Base-by-base conservation (phyloP, 768 basidiomycete genomes). In the Leccinellum albellum region DNA sequence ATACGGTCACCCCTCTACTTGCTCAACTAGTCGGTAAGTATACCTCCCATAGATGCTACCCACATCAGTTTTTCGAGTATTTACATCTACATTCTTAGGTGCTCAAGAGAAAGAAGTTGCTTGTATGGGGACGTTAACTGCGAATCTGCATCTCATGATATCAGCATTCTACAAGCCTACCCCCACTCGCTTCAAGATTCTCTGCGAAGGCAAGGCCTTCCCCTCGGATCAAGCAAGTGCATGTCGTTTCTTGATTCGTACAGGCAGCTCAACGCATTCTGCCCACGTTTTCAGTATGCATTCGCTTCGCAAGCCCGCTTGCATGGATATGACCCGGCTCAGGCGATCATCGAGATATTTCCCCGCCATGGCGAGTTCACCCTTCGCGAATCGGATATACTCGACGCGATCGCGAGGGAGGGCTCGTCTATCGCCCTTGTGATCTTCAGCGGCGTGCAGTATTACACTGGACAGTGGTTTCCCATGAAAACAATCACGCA, bases 401-500 rank as follows among this genome's bases (percentile, higher is more conserved):
- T 98, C 33, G 78, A 82, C 54, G 75, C 76, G 48, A 86, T 99
- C 64, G 80, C 82, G 50, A 78, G 82, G 61, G 82, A 94, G 69
- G 91, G 91, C 15, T 63, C 80, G 50, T 79, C 79, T 46, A 93
- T 98, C 62, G 91, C 97, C 29, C 80, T 99, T 40, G 93, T 98
- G 57, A 82, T 98, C 58, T 89, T 99, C 68, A 87, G 89, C 54
- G 93, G 96, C 3, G 86, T 98, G 32, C 96, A 98, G 73, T 99
- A 94, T 76, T 99, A 98, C 75, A 96, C 94, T 23, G 97, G 95
- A 14, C 95, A 99, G 72, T 85, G 79, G 74, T 98, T 99, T 76
- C 88, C 93, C 52, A 93, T 98, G 76, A 67, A 88, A 67, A 74
- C 76, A 24, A 88, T 99, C 68, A 94, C 96, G 15, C 80, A 78